Evolutionary conservation across 768 basidiomycete species (phyloP).

Genomic region (Neoboletus subvelutipes): DNA sequence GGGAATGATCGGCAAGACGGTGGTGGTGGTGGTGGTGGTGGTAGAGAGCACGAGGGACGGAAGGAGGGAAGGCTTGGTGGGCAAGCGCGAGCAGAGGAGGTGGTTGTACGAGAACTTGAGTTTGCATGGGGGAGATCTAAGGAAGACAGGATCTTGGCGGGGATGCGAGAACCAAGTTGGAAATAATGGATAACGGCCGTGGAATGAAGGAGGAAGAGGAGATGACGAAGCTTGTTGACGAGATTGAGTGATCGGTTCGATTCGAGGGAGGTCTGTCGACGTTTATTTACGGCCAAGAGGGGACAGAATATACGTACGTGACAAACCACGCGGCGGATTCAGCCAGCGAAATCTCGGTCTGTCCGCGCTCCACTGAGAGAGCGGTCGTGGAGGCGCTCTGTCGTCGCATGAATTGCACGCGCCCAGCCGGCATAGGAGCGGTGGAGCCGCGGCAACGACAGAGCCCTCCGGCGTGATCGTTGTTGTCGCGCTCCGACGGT

Average conservation of each 20-base stretch:
- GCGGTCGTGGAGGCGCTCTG: background rate
- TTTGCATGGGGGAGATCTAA: constrained; percentile 24
- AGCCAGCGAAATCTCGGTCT: constrained; percentile 7
- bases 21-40: constrained; percentile 21
- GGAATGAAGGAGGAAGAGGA: constrained; percentile 19
- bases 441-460: background rate
- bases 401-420: background rate
- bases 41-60: constrained; percentile 13
- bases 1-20: constrained; percentile 30
- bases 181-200: constrained; percentile 15
- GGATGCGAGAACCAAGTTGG: constrained; percentile 13
- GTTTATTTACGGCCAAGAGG: constrained; percentile 31
- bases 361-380: background rate
- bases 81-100: constrained; percentile 22
- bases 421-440: constrained; percentile 11
- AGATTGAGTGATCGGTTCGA: constrained; percentile 28
- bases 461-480: background rate
- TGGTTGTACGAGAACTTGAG: constrained; percentile 28
- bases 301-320: constrained; percentile 21
- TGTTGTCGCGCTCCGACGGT: background rate
- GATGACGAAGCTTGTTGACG: constrained; percentile 23
- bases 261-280: constrained; percentile 23
- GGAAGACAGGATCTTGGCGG: constrained; percentile 11
- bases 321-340: constrained; percentile 20
- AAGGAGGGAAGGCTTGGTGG: background rate